Evolutionary conservation across 768 basidiomycete species (phyloP), one percentile per base, ranked within the genome.

Genomic region (Suillus clintonianus): DNA sequence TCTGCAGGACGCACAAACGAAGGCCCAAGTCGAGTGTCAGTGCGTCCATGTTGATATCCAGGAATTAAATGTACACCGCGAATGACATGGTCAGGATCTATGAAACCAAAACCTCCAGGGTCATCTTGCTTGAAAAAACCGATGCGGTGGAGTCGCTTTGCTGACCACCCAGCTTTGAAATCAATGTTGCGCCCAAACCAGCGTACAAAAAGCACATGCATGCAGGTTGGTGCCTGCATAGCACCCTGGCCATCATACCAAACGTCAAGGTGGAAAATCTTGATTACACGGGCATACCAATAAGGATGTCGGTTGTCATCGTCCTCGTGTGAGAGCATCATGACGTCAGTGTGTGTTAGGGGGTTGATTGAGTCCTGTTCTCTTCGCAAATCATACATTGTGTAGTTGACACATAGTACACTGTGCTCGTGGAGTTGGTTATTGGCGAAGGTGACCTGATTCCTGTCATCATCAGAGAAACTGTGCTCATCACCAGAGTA

Each of bases 181-280:
- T 36, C 57, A 2, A 60, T 61, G 43, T 81, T 77, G 2, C 61
- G 56, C 2, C 76, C 74, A 45, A 79, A 70, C 79, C 80, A 80
- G 4, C 74, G 71, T 3, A 83, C 81, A 74, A 76, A 82, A 11
- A 84, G 67, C 56, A 83, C 77, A 2, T 79, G 74, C 65, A 82
- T 75, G 4, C 63, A 62, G 17, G 66, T 62, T 17, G 41, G 41
- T 5, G 2, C 34, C 24, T n/a, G 2, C 3, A 13, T 39, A 11
- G 55, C 7, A 3, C 70, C 59, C 6, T 51, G 37, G 6, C 27
- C 56, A 36, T 15, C 30, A 54, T 62, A 22, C 30, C 41, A 22
- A 13, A 62, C 61, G 24, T 32, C 47, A 42, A 57, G 41, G 48
- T 72, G 68, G 57, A 74, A 82, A 0, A 80, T 70, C 0, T 75